A percentile compares a stretch with the other conserved stretches of the same genome.
Evolutionary conservation across 148 eudicot genomes (phyloP).

Genomic region (Rheum nobile): DNA sequence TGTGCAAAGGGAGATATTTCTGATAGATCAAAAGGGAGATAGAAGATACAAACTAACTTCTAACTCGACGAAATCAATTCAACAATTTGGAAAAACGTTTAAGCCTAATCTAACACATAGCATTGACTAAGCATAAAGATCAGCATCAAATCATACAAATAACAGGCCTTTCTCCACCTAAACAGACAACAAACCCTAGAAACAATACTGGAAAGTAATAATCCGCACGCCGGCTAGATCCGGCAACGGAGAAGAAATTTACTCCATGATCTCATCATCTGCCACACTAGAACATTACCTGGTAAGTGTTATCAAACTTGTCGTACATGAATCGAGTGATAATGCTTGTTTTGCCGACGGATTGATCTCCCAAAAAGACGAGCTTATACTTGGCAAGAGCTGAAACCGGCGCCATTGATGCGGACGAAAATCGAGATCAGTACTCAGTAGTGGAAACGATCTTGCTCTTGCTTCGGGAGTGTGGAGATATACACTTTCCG

Average conservation of each 20-base stretch:
- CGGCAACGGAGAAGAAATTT: neutral
- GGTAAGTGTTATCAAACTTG: slow-evolving; percentile 41
- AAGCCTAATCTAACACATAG: neutral
- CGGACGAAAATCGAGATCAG: neutral
- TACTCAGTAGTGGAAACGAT: no score
- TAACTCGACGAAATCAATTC: neutral
- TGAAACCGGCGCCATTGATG: slow-evolving; percentile 36
- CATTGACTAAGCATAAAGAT: neutral
- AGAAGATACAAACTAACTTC: neutral
- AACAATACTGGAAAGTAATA: neutral
- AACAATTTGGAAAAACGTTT: neutral
- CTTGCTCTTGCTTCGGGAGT: neutral
- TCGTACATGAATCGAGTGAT: slow-evolving; percentile 53
- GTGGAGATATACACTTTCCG: neutral
- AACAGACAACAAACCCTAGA: neutral
- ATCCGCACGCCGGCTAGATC: neutral
- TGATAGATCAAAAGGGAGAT: neutral
- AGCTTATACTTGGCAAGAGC: slow-evolving; percentile 41
- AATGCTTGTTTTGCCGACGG: slow-evolving; percentile 43
- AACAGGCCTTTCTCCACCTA: neutral
- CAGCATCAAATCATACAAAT: neutral
- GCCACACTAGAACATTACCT: slow-evolving; percentile 13
- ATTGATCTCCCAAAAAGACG: slow-evolving; percentile 43
- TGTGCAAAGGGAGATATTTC: neutral
- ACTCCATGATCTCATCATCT: slow-evolving; percentile 1